These are phyloP conservation scores for Calonectria crousiana DNA, from an alignment of 2,329 filamentous ascomycete species.

Conservation along the genomic window DNA sequence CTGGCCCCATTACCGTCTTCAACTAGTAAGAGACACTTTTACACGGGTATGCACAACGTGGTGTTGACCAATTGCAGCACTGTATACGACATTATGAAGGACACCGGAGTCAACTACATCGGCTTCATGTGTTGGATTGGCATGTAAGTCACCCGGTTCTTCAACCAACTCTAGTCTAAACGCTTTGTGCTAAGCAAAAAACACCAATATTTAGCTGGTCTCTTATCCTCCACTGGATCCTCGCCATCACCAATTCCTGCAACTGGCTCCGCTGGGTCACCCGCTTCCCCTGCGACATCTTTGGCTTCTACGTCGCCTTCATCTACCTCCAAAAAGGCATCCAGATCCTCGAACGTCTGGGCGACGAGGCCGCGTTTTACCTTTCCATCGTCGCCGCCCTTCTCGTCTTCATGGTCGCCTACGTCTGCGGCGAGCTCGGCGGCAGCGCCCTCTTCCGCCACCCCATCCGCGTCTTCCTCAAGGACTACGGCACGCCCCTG, in stretches of 20 bases:
- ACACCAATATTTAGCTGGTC: conserved; percentile 72
- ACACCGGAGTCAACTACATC: conserved; percentile 83
- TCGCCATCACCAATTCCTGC: conserved; percentile 87
- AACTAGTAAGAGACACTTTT: conserved; percentile 73
- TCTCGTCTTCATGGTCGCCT: conserved; percentile 82
- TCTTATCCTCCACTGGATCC: conserved; percentile 84
- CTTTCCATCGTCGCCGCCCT: conserved; percentile 82
- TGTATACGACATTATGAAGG: conserved; percentile 87
- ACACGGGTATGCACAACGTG: not conserved
- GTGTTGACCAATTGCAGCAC: conserved; percentile 64
- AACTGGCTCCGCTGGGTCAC: conserved; percentile 92
- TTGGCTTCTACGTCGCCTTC: conserved; percentile 92
- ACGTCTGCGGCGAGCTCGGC: conserved; percentile 79
- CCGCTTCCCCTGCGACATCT: conserved; percentile 92
- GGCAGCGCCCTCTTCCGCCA: conserved; percentile 79
- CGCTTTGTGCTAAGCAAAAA: not conserved
- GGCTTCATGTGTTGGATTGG: conserved; percentile 95
- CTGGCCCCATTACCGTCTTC: conserved; percentile 91
- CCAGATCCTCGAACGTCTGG: conserved; percentile 84
- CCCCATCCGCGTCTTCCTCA: conserved; percentile 82
- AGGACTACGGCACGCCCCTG: conserved; percentile 89
- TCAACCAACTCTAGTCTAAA: too few species aligned
- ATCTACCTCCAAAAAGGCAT: conserved; percentile 94
- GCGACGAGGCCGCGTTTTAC: conserved; percentile 76
- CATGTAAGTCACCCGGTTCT: conserved; percentile 62